Base-by-base conservation (phyloP, 192 early-diverging fungal species). In the Allomyces macrogynus region DNA sequence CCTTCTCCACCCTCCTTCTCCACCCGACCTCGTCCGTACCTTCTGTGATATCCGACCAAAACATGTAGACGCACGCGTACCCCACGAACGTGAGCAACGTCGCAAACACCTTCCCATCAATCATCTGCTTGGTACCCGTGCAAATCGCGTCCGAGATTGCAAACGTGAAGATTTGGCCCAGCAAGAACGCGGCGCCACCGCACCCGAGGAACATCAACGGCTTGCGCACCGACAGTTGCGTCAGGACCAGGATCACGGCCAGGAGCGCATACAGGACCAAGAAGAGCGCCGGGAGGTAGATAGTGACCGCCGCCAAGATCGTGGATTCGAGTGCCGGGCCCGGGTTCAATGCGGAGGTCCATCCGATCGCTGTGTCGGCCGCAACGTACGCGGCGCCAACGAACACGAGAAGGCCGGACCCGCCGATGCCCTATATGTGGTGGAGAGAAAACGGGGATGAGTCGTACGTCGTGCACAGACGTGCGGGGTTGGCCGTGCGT, bases 41-140 rank as follows among this genome's bases (percentile, higher is more conserved):
- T 22, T 78, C 81, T 10, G 74, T 82, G 60, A 82, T 80, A 1
- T 71, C 67, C 8, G 69, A 72, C 81, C 81, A 82, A 69, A 78
- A 82, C 23, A 69, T 76, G 65, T 80, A 80, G 43, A 78, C 65
- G 43, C 72, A 73, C 16, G 69, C 66, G 1, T 77, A 44, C 3
- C 78, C 71, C 1, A 74, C 66, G 7, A 78, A 73, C 61, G 78
- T 73, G 18, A 80, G 69, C 10, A 82, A 62, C 22, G 74, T 77
- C 14, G 74, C 69, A 68, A 82, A 80, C 71, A 80, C 72, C 7
- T 75, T 76, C 43, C 79, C 81, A 32, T 80, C 75, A 42, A 82
- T 72, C 9, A 68, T 16, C 23, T 63, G 3, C 40, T 5, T 23
- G 71, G 64, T 10, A 32, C 26, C 10, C 10, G 54, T 18, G 62